Evolutionary conservation across 1,284 basidiomycete genomes (phyloP).

Genomic region (Austroboletus novae-zelandiae): DNA sequence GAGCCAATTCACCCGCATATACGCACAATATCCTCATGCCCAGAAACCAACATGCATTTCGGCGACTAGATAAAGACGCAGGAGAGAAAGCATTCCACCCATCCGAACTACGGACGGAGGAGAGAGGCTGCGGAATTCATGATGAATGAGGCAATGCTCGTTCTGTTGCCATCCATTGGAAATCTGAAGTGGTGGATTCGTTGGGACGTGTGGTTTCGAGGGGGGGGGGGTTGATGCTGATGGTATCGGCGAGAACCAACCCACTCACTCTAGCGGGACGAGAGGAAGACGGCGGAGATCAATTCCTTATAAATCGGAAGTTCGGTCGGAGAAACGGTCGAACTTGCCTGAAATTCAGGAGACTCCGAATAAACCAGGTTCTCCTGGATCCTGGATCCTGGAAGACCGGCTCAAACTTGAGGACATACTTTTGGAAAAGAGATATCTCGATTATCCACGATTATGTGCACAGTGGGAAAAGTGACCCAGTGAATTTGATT

Average conservation of each 20-base stretch:
- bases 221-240: conserved; percentile 58
- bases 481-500: conserved; percentile 20
- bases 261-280: background rate
- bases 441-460: conserved; percentile 53
- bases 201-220: conserved; percentile 84
- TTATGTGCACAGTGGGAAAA: conserved; percentile 49
- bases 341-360: too few relatives aligned
- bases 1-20: too few relatives aligned
- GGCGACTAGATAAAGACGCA: too few relatives aligned
- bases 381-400: conserved; percentile 18
- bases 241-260: background rate
- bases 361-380: conserved; percentile 82
- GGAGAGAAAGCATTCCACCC: conserved; percentile 51
- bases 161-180: conserved; percentile 71
- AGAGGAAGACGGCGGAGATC: background rate
- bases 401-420: conserved; percentile 48
- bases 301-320: conserved; percentile 47
- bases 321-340: background rate
- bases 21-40: too few relatives aligned
- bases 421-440: conserved; percentile 75
- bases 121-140: background rate
- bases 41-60: too few relatives aligned
- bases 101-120: conserved; percentile 33
- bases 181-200: conserved; percentile 80
- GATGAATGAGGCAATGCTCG: conserved; percentile 29